These are phyloP conservation scores for Rhododendron mucronatum DNA, from an alignment of 148 eudicot genomes.

Conservation along the genomic window DNA sequence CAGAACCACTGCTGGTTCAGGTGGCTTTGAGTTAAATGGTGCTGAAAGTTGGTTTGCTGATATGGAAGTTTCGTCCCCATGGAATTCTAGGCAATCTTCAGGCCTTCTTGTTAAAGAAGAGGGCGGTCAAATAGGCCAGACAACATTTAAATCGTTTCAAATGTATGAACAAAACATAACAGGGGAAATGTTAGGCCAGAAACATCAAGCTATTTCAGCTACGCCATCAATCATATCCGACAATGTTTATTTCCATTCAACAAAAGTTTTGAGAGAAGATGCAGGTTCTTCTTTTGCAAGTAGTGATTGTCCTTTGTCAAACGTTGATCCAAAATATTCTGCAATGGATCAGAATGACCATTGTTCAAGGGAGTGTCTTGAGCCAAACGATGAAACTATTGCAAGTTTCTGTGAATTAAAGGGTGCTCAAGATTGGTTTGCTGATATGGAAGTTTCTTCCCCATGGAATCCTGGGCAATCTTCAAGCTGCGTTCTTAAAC, in stretches of 20 bases:
- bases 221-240: background rate
- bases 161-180: no score
- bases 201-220: background rate
- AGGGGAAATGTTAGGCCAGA: background rate
- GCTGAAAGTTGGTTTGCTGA: constrained; percentile 3
- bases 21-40: background rate
- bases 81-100: constrained; percentile 1
- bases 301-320: background rate
- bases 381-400: background rate
- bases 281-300: background rate
- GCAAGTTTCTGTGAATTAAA: background rate
- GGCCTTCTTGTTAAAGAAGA: background rate
- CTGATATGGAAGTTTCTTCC: constrained; percentile 11
- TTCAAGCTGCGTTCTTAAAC: background rate
- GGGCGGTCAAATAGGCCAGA: no score
- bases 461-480: constrained; percentile 5
- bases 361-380: background rate
- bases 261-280: background rate
- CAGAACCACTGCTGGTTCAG: background rate
- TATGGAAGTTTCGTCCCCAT: constrained; percentile 8
- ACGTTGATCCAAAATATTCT: background rate
- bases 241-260: background rate
- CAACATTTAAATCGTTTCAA: no score
- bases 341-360: background rate
- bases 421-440: background rate